These are phyloP conservation scores for Macrophomina pseudophaseolina DNA, from an alignment of 2,329 filamentous ascomycete genomes.

Conservation along the genomic window DNA sequence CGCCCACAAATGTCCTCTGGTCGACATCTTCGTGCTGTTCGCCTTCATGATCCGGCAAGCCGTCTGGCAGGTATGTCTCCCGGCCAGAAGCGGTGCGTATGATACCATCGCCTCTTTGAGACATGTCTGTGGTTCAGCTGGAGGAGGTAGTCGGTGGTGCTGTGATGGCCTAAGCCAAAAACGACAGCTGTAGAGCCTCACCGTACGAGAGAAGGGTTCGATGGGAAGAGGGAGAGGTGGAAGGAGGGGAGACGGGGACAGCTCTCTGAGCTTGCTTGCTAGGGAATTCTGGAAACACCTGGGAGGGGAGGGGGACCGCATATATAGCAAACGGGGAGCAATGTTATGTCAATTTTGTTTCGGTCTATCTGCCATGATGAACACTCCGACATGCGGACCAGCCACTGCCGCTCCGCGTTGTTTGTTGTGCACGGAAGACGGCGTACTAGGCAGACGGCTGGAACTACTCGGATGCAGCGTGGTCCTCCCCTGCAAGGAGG, in stretches of 20 bases:
- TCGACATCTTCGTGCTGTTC: slow-evolving; percentile 10
- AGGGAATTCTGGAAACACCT: not conserved
- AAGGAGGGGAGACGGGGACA: not conserved
- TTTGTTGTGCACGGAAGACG: not conserved
- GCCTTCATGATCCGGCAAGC: slow-evolving; percentile 26
- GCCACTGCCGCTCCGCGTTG: not conserved
- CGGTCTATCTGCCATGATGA: not conserved
- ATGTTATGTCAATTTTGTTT: not conserved
- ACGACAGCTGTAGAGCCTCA: not conserved
- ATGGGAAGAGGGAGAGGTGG: not conserved
- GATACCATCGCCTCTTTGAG: slow-evolving; percentile 29
- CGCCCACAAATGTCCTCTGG: not conserved
- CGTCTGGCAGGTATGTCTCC: slow-evolving; percentile 39
- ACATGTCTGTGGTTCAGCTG: not conserved
- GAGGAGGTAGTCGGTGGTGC: not conserved
- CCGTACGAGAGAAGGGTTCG: not conserved
- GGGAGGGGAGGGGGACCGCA: not conserved
- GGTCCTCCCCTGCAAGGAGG: not conserved
- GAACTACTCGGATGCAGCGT: not conserved
- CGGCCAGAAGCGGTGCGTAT: slow-evolving; percentile 36
- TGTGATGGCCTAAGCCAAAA: not conserved
- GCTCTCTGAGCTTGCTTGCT: not conserved
- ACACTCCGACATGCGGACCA: not conserved
- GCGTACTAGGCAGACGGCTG: not conserved
- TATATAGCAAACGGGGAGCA: not conserved